Evolutionary conservation across 768 basidiomycete species (phyloP), one percentile per base, ranked within the genome.

Genomic region (Tephrocybe rancida): DNA sequence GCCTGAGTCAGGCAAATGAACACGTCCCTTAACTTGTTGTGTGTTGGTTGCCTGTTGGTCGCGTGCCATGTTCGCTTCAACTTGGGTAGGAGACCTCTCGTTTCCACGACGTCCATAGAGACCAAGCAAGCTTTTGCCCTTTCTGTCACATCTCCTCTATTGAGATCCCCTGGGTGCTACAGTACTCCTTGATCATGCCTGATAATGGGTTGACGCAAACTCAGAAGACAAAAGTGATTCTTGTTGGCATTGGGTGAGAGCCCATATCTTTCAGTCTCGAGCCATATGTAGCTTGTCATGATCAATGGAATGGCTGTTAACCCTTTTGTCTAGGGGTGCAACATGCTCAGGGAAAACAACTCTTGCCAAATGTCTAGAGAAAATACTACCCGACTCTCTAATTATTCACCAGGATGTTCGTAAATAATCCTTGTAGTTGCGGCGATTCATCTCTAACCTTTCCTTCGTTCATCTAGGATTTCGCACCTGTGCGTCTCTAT

Each of bases 281-380:
- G 64, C 14, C 13, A 54, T n/a, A n/a, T n/a, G n/a, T 69, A 39
- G 62, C 69, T 49, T 59, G 74, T 57, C n/a, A n/a, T n/a, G n/a
- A n/a, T n/a, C n/a, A n/a, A n/a, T n/a, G n/a, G n/a, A n/a, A n/a
- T n/a, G n/a, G n/a, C n/a, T n/a, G n/a, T n/a, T n/a, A n/a, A n/a
- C n/a, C 24, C 19, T 26, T 58, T 21, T 48, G 8, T 18, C 1
- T 49, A 94, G 94, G 22, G 96, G 96, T 11, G 90, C 95, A 3
- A 91, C 92, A 24, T 96, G 94, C 69, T 94, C 89, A 0, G 95
- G 96, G 18, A 98, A 98, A 77, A 98, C 96, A 1, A 93, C 95
- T 0, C 82, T 98, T n/a, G 94, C 95, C 25, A 98, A 97, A 68
- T 91, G 95, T 66, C 78, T 98, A 47, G 78, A 77, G 24, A 68